These are phyloP conservation scores for Fusarium luffae DNA, from an alignment of 2,329 filamentous ascomycete species.

Conservation along the genomic window DNA sequence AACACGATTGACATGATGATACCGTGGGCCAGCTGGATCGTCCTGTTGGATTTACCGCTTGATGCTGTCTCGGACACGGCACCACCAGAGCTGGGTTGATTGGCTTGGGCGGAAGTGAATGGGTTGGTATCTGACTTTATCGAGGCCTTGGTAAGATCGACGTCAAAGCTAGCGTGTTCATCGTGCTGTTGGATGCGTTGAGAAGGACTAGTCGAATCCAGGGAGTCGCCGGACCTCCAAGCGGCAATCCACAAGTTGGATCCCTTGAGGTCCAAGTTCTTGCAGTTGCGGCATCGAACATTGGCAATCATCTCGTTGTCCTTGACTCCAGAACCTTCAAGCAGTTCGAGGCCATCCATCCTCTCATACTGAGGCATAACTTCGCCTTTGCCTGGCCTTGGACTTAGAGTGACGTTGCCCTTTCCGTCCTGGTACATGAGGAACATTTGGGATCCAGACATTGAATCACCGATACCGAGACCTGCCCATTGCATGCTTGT, in stretches of 20 bases:
- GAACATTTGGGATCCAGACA: conserved; percentile 70
- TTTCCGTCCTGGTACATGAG: conserved; percentile 68
- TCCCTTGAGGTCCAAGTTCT: conserved; percentile 57
- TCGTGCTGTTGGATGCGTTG: conserved; percentile 60
- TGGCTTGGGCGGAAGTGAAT: conserved; percentile 51
- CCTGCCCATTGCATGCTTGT: conserved; percentile 66
- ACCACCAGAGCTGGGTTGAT: conserved; percentile 10
- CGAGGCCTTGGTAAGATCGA: conserved; percentile 62
- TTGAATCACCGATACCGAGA: conserved; percentile 65
- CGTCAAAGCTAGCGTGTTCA: conserved; percentile 54
- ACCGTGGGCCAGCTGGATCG: conserved; percentile 61
- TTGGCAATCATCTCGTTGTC: conserved; percentile 68
- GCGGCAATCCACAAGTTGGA: conserved; percentile 64
- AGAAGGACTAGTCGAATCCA: conserved; percentile 56
- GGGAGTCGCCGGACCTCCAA: conserved; percentile 60
- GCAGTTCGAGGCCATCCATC: conserved; percentile 60
- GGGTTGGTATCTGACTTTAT: conserved; percentile 64
- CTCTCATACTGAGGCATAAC: conserved; percentile 59
- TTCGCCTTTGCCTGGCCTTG: conserved; percentile 62
- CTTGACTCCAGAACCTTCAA: conserved; percentile 68
- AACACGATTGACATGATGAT: conserved; percentile 71
- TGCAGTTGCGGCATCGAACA: conserved; percentile 65
- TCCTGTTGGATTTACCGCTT: conserved; percentile 34
- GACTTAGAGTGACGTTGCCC: conserved; percentile 71
- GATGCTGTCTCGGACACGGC: conserved; percentile 21